Evolutionary conservation across 202 grass and related monocot species (phyloP).

Genomic region (Zoysia matrella): DNA sequence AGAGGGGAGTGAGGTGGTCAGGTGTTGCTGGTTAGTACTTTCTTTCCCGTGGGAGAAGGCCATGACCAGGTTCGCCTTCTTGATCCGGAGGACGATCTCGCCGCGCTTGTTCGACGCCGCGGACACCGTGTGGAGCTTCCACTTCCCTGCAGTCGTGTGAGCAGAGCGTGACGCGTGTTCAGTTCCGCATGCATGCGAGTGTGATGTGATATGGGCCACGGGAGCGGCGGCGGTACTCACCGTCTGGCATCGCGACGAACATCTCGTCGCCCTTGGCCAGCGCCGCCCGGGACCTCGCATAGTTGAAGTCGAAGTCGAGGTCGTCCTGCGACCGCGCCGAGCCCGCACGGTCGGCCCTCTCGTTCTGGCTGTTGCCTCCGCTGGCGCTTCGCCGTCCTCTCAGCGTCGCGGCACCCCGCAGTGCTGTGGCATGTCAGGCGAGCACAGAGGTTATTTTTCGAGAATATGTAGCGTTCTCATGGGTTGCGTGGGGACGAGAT

Average conservation of each 20-base stretch:
- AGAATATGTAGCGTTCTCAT: not conserved
- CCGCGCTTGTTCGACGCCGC: conserved; percentile 67
- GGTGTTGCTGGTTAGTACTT: conserved; percentile 44
- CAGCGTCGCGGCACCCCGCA: conserved; percentile 77
- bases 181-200: not conserved
- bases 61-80: conserved; percentile 85
- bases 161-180: not conserved
- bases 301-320: conserved; percentile 86
- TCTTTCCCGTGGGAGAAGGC: conserved; percentile 79
- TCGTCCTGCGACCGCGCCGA: conserved; percentile 53
- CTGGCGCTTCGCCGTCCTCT: conserved; percentile 50
- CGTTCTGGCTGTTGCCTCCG: conserved; percentile 23
- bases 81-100: conserved; percentile 86
- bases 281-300: conserved; percentile 69
- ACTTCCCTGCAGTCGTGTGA: conserved; percentile 59
- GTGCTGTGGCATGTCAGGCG: conserved; percentile 50
- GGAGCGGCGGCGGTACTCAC: conserved; percentile 32
- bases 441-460: not conserved
- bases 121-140: conserved; percentile 81
- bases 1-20: not conserved
- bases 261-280: conserved; percentile 93
- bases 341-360: conserved; percentile 39
- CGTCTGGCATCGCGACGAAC: conserved; percentile 85
- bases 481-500: not conserved
- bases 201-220: too few relatives aligned